Base-by-base conservation (phyloP, 2,329 filamentous ascomycete genomes). In the Beauveria sp. region DNA sequence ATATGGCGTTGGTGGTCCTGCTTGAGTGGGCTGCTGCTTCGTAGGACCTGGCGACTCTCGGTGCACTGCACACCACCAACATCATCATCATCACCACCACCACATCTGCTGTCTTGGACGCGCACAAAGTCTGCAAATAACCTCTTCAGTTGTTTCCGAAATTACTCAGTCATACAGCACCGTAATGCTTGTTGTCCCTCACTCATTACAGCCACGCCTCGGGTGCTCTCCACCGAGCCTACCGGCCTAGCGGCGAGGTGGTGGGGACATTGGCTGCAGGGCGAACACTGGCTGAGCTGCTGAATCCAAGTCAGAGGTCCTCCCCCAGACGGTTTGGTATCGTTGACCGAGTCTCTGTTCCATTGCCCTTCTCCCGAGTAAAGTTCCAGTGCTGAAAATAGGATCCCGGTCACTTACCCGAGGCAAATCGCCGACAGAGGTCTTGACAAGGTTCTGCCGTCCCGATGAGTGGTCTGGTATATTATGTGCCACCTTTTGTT, bases 191-290 rank as follows among this genome's bases (percentile, higher is more conserved):
- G 14, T 22, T 46, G 37, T 55, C 37, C 8, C 16, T 46, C 53
- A 34, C 28, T 55, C 30, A 34, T 34, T 37, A 28, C 54, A n/a
- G 18, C 40, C 41, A 47, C 43, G 44, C 55, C 44, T 24, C 44
- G 16, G 55, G 30, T 34, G 37, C 46, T 59, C 34, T 43, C 47
- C 37, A 59, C n/a, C 57, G 18, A 22, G 10, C 16, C 9, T n/a
- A n/a, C 20, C 24, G 28, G 41, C 50, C 28, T 53, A 59, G 48
- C 41, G 20, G 16, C 34, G 5, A 51, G 46, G 55, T 48, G 41
- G 58, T 60, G 58, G 58, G 40, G 58, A 50, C 43, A 20, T 22
- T 28, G 41, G 43, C 50, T 60, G 58, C 58, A 60, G 58, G 58
- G 58, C 43, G 58, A 60, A 60, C 50, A 60, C 47, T 60, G 57